Conservation (phyloP, 1,284 basidiomycete genomes). For the Fomes fomentarius region DNA sequence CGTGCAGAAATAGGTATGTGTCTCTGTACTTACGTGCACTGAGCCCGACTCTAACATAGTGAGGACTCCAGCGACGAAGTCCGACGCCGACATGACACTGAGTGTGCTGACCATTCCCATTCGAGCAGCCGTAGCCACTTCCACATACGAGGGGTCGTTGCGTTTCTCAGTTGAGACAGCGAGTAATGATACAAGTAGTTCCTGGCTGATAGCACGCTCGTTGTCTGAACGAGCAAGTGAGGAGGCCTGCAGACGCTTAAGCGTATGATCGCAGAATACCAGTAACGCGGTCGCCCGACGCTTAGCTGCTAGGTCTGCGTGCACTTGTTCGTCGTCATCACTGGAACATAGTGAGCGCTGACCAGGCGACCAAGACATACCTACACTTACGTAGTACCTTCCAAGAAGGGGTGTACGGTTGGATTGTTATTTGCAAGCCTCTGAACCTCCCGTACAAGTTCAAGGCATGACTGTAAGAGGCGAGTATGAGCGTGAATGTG, state of each 20-base stretch:
- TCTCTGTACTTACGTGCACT: conserved; percentile 39
- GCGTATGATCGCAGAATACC: conserved; percentile 55
- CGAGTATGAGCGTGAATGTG: too few relatives aligned
- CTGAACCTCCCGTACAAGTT: conserved; percentile 68
- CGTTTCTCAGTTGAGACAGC: conserved; percentile 37
- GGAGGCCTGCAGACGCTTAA: conserved; percentile 34
- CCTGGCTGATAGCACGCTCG: conserved; percentile 34
- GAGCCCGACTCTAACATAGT: conserved; percentile 59
- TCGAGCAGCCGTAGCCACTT: conserved; percentile 53
- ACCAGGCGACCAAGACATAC: background rate
- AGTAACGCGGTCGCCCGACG: conserved; percentile 71
- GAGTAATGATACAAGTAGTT: conserved; percentile 49
- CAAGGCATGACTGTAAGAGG: conserved; percentile 70
- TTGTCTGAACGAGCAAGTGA: conserved; percentile 24
- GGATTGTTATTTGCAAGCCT: conserved; percentile 56
- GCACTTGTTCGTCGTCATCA: conserved; percentile 59
- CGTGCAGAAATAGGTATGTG: background rate
- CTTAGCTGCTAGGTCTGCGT: conserved; percentile 47
- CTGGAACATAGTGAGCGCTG: background rate
- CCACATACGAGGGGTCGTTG: conserved; percentile 32
- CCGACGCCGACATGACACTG: conserved; percentile 64
- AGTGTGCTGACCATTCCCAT: conserved; percentile 52
- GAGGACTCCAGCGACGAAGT: conserved; percentile 59
- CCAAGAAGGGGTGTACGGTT: conserved; percentile 55
- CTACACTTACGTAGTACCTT: conserved; percentile 52